Evolutionary conservation across 2,329 filamentous ascomycete genomes (phyloP).

Genomic region (Colletotrichum tropicicola): DNA sequence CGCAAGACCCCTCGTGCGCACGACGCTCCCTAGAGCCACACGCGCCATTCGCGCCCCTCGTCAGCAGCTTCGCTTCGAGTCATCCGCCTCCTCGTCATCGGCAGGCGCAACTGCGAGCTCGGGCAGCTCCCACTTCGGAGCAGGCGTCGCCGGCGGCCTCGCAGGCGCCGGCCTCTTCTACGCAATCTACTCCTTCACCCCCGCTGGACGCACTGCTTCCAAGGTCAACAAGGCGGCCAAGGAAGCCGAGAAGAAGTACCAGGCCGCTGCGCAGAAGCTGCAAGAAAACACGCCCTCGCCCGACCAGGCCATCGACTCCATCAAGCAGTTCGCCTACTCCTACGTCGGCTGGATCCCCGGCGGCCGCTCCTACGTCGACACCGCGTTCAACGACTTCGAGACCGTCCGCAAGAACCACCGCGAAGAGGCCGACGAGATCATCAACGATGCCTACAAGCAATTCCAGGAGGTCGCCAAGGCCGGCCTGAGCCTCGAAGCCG

Average conservation of each 20-base stretch:
- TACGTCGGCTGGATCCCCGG: constrained; percentile 80
- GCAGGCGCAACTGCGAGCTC: constrained; percentile 32
- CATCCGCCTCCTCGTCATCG: constrained; percentile 43
- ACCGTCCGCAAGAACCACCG: constrained; percentile 72
- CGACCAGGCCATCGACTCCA: constrained; percentile 72
- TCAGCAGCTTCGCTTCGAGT: constrained; percentile 51
- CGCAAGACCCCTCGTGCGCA: constrained; percentile 39
- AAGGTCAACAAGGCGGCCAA: constrained; percentile 57
- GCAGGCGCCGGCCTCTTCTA: constrained; percentile 53
- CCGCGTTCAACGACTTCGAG: constrained; percentile 76
- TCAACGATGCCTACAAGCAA: constrained; percentile 73
- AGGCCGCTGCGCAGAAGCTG: constrained; percentile 67
- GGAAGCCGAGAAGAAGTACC: constrained; percentile 68
- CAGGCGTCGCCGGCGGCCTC: constrained; percentile 54
- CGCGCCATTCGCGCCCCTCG: constrained; percentile 37
- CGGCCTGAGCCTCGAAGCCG: constrained; percentile 70
- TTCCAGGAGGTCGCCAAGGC: constrained; percentile 68
- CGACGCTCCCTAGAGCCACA: constrained; percentile 37
- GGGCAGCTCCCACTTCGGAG: constrained; percentile 44
- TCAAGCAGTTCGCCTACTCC: constrained; percentile 72
- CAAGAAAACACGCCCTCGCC: constrained; percentile 70
- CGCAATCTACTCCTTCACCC: constrained; percentile 53
- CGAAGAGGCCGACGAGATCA: constrained; percentile 74
- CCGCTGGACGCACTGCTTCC: constrained; percentile 49
- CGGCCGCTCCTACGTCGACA: constrained; percentile 73